phyloP scores from a whole-genome alignment of 805 yeast species.

The Zygosaccharomyces bailii region DNA sequence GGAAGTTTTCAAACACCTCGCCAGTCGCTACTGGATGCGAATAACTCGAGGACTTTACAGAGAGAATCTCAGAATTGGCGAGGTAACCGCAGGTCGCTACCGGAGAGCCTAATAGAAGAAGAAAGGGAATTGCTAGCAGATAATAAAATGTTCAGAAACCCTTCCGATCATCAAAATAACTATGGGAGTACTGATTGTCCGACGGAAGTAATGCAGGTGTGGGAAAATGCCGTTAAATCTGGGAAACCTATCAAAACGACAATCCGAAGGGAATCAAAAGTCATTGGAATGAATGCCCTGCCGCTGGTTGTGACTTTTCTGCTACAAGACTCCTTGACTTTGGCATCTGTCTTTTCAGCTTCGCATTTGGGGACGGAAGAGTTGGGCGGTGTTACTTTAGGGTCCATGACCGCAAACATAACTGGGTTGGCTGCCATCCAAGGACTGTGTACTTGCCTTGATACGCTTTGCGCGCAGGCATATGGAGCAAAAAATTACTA shows the following conservation, averaged over 20 bases:
- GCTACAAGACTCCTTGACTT: constrained; percentile 67
- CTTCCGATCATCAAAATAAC: background rate
- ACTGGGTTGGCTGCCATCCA: constrained; percentile 72
- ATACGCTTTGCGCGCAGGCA: constrained; percentile 76
- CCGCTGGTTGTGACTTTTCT: constrained; percentile 67
- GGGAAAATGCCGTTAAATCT: constrained; percentile 34
- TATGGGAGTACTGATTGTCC: constrained; percentile 18
- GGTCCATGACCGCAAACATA: constrained; percentile 75
- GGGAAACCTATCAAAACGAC: constrained; percentile 31
- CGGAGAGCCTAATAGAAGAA: constrained; percentile 27
- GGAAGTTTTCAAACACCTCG: constrained; percentile 6
- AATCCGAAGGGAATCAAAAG: constrained; percentile 44
- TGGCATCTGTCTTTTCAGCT: constrained; percentile 74
- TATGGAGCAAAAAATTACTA: constrained; percentile 64
- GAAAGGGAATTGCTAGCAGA: constrained; percentile 36
- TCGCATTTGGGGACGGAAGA: constrained; percentile 70
- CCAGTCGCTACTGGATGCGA: constrained; percentile 20
- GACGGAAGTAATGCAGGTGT: constrained; percentile 25
- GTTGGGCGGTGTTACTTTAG: constrained; percentile 70
- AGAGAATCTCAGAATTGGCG: constrained; percentile 15
- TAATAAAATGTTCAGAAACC: constrained; percentile 25
- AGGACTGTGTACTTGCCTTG: constrained; percentile 75
- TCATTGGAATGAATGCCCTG: constrained; percentile 44
- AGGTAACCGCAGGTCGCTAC: constrained; percentile 13
- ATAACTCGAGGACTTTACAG: constrained; percentile 25